Evolutionary conservation across 164 flowering plant genomes (phyloP).

Genomic region (Santalum album): DNA sequence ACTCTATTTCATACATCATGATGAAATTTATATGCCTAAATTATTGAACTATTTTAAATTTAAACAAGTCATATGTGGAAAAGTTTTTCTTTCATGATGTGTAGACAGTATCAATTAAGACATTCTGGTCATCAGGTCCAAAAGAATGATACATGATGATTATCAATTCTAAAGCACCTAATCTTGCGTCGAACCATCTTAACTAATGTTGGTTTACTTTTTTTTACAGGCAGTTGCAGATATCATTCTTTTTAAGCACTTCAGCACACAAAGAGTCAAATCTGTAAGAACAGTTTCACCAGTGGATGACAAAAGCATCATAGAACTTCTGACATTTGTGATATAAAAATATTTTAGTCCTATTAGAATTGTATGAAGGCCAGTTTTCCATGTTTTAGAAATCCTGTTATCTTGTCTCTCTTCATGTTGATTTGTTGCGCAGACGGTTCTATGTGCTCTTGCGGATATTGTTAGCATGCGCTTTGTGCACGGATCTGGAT

Average conservation of each 20-base stretch:
- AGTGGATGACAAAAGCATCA: too few relatives aligned
- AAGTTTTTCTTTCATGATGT: too few relatives aligned
- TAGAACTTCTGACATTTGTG: neutral
- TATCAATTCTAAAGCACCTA: too few relatives aligned
- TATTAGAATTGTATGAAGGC: too few relatives aligned
- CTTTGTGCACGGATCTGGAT: slow-evolving; percentile 56
- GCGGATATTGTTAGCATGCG: slow-evolving; percentile 82
- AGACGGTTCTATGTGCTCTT: slow-evolving; percentile 69
- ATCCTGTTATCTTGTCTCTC: slow-evolving; percentile 1
- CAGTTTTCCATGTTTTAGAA: neutral
- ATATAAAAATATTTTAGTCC: neutral
- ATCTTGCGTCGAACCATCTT: neutral
- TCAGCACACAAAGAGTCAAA: slow-evolving; percentile 39
- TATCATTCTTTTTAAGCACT: slow-evolving; percentile 59
- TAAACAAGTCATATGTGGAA: too few relatives aligned
- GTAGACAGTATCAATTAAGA: too few relatives aligned
- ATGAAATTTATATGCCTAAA: too few relatives aligned
- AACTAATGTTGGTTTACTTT: neutral
- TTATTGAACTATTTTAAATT: too few relatives aligned
- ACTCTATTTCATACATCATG: too few relatives aligned
- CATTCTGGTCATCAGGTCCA: too few relatives aligned
- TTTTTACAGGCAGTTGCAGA: slow-evolving; percentile 74
- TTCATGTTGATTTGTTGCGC: slow-evolving; percentile 14
- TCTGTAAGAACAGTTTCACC: slow-evolving; percentile 47
- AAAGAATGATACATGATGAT: too few relatives aligned